phyloP scores from a whole-genome alignment of 2,329 filamentous ascomycete genomes.

The Apiospora marii region DNA sequence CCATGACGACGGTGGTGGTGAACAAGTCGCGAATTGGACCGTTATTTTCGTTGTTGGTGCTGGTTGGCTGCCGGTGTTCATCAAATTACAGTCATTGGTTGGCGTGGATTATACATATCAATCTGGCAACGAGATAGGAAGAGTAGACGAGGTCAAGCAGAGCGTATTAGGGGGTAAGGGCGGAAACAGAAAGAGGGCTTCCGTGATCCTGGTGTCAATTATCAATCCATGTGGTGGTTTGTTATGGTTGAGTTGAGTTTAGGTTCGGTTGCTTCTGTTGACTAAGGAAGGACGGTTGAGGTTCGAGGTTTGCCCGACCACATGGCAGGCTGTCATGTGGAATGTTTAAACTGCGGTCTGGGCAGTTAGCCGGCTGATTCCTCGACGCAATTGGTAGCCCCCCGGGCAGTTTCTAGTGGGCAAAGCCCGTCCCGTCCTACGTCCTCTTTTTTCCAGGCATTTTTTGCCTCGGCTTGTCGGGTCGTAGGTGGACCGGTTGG shows the following conservation, averaged over 20 bases:
- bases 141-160: neutral
- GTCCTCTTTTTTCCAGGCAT: neutral
- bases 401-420: neutral
- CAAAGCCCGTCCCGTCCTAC: neutral
- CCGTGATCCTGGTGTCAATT: neutral
- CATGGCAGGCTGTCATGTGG: constrained; percentile 3
- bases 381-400: neutral
- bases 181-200: neutral
- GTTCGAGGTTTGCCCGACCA: neutral
- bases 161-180: neutral
- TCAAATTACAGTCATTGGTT: neutral
- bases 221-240: neutral
- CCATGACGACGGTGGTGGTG: constrained; percentile 43
- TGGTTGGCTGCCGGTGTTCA: neutral
- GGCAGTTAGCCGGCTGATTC: constrained; percentile 12
- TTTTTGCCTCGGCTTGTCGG: constrained; percentile 20
- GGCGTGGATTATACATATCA: constrained; percentile 8
- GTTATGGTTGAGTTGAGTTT: neutral
- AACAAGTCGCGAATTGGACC: neutral
- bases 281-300: neutral
- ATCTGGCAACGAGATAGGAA: neutral
- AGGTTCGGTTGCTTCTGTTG: neutral
- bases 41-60: neutral
- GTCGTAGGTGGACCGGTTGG: neutral
- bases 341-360: constrained; percentile 18